Percentiles rank a stretch among this genome's conserved stretches.
Conservation (phyloP, 2,329 filamentous ascomycete species). For the Aspergillus nomiae region DNA sequence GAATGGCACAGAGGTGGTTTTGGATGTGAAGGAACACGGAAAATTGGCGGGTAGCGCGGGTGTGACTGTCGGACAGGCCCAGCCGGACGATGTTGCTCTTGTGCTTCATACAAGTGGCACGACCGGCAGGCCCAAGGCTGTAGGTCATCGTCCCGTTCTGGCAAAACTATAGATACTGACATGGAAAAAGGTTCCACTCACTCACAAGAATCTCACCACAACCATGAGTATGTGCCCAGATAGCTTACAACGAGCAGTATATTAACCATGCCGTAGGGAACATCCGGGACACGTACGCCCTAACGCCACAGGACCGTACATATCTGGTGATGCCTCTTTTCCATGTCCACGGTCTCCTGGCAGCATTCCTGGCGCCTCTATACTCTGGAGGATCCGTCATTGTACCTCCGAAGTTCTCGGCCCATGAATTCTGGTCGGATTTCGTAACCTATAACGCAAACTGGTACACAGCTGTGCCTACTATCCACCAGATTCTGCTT, state of each 20-base stretch:
- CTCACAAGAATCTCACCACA: conserved; percentile 76
- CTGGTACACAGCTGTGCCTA: conserved; percentile 93
- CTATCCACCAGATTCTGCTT: conserved; percentile 86
- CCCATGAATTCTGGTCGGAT: conserved; percentile 78
- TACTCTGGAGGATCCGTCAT: conserved; percentile 76
- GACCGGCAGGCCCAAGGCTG: conserved; percentile 81
- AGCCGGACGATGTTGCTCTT: conserved; percentile 77
- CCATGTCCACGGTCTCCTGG: conserved; percentile 86
- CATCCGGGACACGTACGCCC: conserved; percentile 74
- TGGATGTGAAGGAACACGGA: conserved; percentile 77
- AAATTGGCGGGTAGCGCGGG: conserved; percentile 59
- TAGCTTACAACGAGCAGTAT: neutral
- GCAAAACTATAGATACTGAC: conserved; percentile 10
- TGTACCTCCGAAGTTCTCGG: conserved; percentile 78
- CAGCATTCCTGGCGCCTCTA: conserved; percentile 77
- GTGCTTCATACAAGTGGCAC: conserved; percentile 84
- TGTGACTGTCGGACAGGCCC: conserved; percentile 55
- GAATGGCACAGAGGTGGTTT: conserved; percentile 68
- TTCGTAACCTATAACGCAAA: conserved; percentile 74
- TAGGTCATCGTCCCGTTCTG: conserved; percentile 43
- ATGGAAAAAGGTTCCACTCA: conserved; percentile 65
- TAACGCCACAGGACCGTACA: conserved; percentile 71
- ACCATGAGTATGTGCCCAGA: conserved; percentile 67
- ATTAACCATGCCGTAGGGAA: conserved; percentile 55
- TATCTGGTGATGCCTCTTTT: conserved; percentile 90